A percentile compares a stretch with the other conserved stretches of the same genome.
These are phyloP conservation scores for Ruellia speciosa DNA, from an alignment of 305 asterid species.

Conservation along the genomic window DNA sequence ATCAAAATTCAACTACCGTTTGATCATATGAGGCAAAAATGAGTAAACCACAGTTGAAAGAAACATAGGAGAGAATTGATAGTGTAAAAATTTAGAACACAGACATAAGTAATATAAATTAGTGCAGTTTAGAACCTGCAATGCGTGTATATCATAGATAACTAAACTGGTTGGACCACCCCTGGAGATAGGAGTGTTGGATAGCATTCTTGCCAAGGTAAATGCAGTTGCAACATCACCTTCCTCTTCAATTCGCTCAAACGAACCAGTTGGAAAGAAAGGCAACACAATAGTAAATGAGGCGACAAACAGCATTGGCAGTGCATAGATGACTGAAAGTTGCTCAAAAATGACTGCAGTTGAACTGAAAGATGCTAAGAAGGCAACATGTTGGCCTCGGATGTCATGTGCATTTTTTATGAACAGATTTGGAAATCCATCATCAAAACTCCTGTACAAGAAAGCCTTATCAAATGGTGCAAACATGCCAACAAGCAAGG, in stretches of 20 bases:
- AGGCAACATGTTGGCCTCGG: conserved; percentile 86
- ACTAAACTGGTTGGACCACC: conserved; percentile 98
- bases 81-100: neutral
- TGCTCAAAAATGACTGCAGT: conserved; percentile 88
- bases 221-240: conserved; percentile 98
- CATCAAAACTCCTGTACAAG: conserved; percentile 77
- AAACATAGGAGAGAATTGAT: neutral
- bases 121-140: conserved; percentile 52
- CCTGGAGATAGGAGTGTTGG: conserved; percentile 85
- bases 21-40: no score
- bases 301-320: conserved; percentile 88
- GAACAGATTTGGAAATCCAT: conserved; percentile 93
- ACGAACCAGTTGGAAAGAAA: conserved; percentile 94
- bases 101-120: conserved; percentile 2
- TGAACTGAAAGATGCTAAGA: conserved; percentile 94
- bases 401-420: conserved; percentile 87
- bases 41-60: no score
- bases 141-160: conserved; percentile 86
- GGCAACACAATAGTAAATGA: conserved; percentile 83
- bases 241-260: conserved; percentile 94
- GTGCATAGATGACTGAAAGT: conserved; percentile 94
- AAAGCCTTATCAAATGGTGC: neutral
- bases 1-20: no score
- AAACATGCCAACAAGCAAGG: neutral
- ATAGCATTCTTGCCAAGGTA: conserved; percentile 93